Percentiles rank a stretch among this genome's conserved stretches.
These are phyloP conservation scores for Flaveria linearis DNA, from an alignment of 129 eudicot genomes.

Conservation along the genomic window DNA sequence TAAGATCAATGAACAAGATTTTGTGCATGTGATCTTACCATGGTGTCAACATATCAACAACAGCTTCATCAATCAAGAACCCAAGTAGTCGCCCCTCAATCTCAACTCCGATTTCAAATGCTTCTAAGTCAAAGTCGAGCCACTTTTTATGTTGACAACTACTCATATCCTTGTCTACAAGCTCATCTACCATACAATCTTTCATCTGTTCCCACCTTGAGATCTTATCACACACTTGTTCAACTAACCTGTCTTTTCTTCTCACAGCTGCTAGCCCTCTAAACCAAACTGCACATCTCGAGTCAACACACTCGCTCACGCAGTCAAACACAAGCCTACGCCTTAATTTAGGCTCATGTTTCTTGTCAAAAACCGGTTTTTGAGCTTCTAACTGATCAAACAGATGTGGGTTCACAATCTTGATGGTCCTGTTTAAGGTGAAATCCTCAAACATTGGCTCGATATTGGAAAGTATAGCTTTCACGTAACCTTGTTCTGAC, in stretches of 20 bases:
- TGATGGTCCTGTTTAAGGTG: constrained; percentile 48
- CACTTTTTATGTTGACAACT: constrained; percentile 58
- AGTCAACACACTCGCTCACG: constrained; percentile 67
- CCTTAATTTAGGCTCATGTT: constrained; percentile 36
- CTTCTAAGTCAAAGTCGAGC: constrained; percentile 69
- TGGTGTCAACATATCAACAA: constrained; percentile 53
- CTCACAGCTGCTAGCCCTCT: constrained; percentile 48
- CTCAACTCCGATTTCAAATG: constrained; percentile 58
- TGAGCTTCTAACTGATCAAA: constrained; percentile 64
- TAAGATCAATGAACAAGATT: constrained; percentile 16
- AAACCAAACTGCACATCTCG: constrained; percentile 55
- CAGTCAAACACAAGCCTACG: constrained; percentile 71
- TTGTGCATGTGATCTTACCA: constrained; percentile 1
- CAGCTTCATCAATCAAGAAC: constrained; percentile 65
- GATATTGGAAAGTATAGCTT: constrained; percentile 44
- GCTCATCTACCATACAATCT: constrained; percentile 82
- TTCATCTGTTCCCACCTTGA: constrained; percentile 59
- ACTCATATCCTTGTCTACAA: constrained; percentile 91
- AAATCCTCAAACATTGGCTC: constrained; percentile 70
- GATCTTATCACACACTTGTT: constrained; percentile 67
- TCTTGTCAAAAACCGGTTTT: constrained; percentile 13
- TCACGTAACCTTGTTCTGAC: constrained; percentile 61
- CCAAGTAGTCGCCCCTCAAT: constrained; percentile 56
- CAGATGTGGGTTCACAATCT: constrained; percentile 60
- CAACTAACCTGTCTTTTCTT: constrained; percentile 62